Evolutionary conservation across 106 monocot genomes (phyloP).

Genomic region (Ottelia alismoides): DNA sequence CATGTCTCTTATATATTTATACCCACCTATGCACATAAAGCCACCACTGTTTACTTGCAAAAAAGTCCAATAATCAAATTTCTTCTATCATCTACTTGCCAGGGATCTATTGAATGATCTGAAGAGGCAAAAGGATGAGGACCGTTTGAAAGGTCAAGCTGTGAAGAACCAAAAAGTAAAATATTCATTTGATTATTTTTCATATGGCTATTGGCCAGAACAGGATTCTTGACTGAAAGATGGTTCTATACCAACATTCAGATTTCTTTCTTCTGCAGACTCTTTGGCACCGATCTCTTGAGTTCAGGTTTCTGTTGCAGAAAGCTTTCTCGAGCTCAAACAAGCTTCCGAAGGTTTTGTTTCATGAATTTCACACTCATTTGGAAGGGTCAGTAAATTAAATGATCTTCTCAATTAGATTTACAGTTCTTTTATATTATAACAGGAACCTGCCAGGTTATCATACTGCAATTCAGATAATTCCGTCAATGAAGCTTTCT

Average conservation of each 20-base stretch:
- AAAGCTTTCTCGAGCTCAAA: constrained; percentile 73
- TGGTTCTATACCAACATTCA: no score
- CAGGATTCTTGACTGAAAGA: no score
- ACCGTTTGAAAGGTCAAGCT: constrained; percentile 45
- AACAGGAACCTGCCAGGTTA: constrained; percentile 62
- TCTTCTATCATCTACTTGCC: no score
- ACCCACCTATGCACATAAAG: no score
- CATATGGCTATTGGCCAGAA: neutral
- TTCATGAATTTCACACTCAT: neutral
- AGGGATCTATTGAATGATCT: constrained; percentile 38
- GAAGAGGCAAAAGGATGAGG: constrained; percentile 60
- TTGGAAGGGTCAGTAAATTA: neutral
- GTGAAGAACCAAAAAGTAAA: constrained; percentile 57
- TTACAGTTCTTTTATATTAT: constrained; percentile 1
- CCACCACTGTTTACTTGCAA: no score
- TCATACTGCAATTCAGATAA: constrained; percentile 33
- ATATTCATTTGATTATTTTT: neutral
- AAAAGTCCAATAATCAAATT: no score
- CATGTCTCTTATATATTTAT: no score
- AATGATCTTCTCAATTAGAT: neutral
- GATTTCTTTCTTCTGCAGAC: constrained; percentile 25
- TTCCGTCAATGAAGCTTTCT: constrained; percentile 38
- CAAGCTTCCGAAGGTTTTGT: constrained; percentile 61
- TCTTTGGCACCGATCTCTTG: constrained; percentile 64
- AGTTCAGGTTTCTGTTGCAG: constrained; percentile 74